Base-by-base conservation (phyloP, 2,329 filamentous ascomycete species). In the Xylariaceae sp. region DNA sequence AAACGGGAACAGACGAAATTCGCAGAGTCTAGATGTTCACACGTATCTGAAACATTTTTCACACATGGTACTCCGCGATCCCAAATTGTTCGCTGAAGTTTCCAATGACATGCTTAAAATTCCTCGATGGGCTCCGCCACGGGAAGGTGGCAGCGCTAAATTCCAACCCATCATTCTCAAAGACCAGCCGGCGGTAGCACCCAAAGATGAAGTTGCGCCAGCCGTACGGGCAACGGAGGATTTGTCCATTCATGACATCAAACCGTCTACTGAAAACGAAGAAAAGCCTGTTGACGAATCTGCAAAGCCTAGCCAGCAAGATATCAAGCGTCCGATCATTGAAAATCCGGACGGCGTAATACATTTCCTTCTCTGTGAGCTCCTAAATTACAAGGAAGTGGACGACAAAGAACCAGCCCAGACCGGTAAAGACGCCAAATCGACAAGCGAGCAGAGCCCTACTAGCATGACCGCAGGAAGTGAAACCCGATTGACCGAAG, bases 311-410 rank as follows among this genome's bases (percentile, higher is more conserved):
- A 59, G 76, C 3, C 62, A 73, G 0, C 67, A 73, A 34, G 91
- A 97, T 54, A 72, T 83, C 39, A 97, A 95, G 71, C 78, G 89
- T 9, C 93, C 94, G 1, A 79, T 92, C 12, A 85, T 97, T 6
- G 92, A 97, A 69, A 91, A 94, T 56, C 90, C 93, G 0, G 94
- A 97, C 69, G 94, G 94, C 4, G 90, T 99, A 3, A 87, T 99
- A 52, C 90, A 97, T 65, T 99, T 96, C 70, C 78, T 99, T 18
- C 83, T 99, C 5, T 95, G 89, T 53, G 94, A 99, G 69, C 76
- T 99, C 42, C 78, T 97, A 50, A 92, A 90, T 46, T 97, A 96
- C 72, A 88, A 88, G 63, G 92, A 96, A 66, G 90, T 96, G 5
- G 90, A 96, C 36, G 93, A 97, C 64, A 92, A 88, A 63, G 87